Base-by-base conservation (phyloP, 2,329 filamentous ascomycete genomes). In the Venturia effusa region DNA sequence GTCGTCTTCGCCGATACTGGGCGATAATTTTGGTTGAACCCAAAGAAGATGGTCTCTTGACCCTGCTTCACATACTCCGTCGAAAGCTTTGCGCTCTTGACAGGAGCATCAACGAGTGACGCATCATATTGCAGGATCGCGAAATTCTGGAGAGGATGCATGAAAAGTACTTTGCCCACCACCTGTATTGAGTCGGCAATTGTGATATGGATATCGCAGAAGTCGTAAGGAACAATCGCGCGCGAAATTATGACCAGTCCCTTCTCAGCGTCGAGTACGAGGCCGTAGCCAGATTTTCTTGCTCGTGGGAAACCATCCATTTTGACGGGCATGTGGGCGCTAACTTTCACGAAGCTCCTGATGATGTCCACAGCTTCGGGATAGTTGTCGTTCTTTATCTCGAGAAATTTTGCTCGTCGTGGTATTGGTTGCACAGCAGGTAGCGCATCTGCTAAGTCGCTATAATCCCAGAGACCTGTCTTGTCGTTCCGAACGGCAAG, bases 301-400 rank as follows among this genome's bases (percentile, higher is more conserved):
- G 94, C 91, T 74, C 94, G 90, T 6, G 94, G 95, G 74, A 96
- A 99, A n/a, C 94, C 94, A 73, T 99, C 94, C 11, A 99, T 83
- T 80, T 97, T 97, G 67, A 99, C 80, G 0, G 94, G 94, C 88
- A 99, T 93, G 30, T 88, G 89, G 70, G 92, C 96, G 67, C 90
- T 88, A 64, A 99, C 89, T 45, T 94, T 88, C 32, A 99, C 93
- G 73, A 99, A 97, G 72, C 92, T 97, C 68, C 90, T 88, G 45
- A 99, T 90, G 67, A 99, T 85, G 68, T 96, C 91, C 2, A 92
- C 92, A n/a, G 94, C 92, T 22, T 90, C 90, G 30, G 91, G 87
- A 72, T 97, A 88, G 65, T 88, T 89, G 66, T 93, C 88, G 69
- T 94, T 91, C 70, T 93, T 89, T 67, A 99, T 84, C 73, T 92